Evolutionary conservation across 768 basidiomycete genomes (phyloP), one percentile per base, ranked within the genome.

Genomic region (Thelephora ganbajun): DNA sequence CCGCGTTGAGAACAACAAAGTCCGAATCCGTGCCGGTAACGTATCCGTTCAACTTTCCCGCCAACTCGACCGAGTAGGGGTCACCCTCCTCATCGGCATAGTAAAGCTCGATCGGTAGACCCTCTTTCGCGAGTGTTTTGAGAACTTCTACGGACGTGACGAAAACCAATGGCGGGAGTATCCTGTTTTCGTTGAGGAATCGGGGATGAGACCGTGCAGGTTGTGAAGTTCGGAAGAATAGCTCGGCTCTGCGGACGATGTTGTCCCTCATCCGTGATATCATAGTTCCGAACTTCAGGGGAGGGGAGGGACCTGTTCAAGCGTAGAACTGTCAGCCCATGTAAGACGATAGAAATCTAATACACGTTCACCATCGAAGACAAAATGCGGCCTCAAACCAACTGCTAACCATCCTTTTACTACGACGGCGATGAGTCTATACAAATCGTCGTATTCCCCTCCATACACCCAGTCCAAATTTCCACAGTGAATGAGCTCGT

Each of bases 1-100:
- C 82, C 11, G 78, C 67, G 55, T 85, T 85, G 46, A 88, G 64
- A 46, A 91, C 71, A 44, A 84, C 77, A 52, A 83, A 91, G 60
- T 91, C 88, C 2, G 86, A 90, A 65, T 91, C 88, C 50, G 71
- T 78, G 19, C 81, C 84, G 0, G 79, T 70, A 42, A 91, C 84
- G 53, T 81, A 90, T 33, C 76, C 88, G 7, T 73, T 70, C 11
- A 88, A 62, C 43, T 74, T 71, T 12, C 77, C 86, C 9, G 88
- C 88, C 6, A 91, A 69, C 54, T 86, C 86, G 5, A 90, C 86
- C n/a, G 82, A 79, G 54, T 77, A 87, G 2, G 84, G 83, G 60
- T 89, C 87, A 9, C 76, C 84, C 60, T 90, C 87, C 61, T 80
- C 80, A 54, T 89, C 85, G 5, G 86, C 85, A 51, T 80, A 80